Conservation (phyloP, 305 asterid species). For the Fraxinus platypoda region DNA sequence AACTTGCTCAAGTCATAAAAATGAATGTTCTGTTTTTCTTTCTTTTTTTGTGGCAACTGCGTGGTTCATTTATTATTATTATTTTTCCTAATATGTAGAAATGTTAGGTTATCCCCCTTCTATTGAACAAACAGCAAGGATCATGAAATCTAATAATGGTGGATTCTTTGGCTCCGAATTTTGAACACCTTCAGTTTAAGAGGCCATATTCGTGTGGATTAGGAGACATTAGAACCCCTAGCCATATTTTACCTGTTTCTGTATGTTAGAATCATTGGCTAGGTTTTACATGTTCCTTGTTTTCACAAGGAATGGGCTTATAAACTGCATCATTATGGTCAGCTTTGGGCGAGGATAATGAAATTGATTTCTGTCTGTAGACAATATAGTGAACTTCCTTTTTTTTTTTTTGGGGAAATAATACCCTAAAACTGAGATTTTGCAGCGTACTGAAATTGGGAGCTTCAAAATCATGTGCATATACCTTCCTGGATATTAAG, state of each 20-base stretch:
- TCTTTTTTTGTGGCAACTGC: not conserved
- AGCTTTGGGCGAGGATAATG: not conserved
- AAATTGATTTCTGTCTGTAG: not conserved
- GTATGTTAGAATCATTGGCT: not conserved
- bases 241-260: not conserved
- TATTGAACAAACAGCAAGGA: not conserved
- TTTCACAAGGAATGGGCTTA: not conserved
- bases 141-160: not conserved
- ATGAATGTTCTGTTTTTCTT: not conserved
- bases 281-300: not conserved
- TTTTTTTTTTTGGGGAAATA: not conserved
- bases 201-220: not conserved
- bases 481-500: not conserved
- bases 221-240: not conserved
- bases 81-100: not conserved
- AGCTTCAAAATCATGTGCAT: not conserved
- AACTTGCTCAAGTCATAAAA: not conserved
- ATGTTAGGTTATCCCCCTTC: not conserved
- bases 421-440: not conserved
- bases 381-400: not conserved
- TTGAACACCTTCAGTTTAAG: not conserved
- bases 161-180: not conserved
- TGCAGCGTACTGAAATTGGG: not conserved
- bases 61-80: not conserved
- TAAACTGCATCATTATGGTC: not conserved